These are phyloP conservation scores for Rhizopus delemar DNA, from an alignment of 371 early-diverging fungal species.

Conservation along the genomic window DNA sequence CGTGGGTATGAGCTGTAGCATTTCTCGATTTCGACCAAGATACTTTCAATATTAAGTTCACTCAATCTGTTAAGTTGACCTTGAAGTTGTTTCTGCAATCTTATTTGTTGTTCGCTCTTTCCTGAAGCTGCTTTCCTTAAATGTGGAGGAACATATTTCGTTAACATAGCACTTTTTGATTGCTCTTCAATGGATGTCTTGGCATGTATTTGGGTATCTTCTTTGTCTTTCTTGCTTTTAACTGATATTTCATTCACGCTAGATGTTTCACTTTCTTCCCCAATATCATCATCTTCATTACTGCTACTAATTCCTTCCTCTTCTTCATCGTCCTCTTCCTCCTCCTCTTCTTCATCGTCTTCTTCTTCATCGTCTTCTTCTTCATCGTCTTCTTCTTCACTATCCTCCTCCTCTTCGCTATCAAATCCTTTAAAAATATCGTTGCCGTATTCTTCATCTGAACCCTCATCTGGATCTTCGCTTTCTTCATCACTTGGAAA, in stretches of 20 bases:
- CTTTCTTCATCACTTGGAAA: slow-evolving; percentile 25
- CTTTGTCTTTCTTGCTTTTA: slow-evolving; percentile 48
- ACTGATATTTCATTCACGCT: slow-evolving; percentile 26
- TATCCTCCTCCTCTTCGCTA: slow-evolving; percentile 24
- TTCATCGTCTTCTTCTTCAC: slow-evolving; percentile 24
- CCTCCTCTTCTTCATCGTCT: slow-evolving; percentile 27
- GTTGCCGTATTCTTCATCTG: slow-evolving; percentile 14
- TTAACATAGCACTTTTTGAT: slow-evolving; percentile 10
- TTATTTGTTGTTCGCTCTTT: slow-evolving; percentile 62
- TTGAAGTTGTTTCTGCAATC: slow-evolving; percentile 78
- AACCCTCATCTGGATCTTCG: slow-evolving; percentile 1
- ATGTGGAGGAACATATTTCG: slow-evolving; percentile 91
- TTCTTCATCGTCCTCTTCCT: slow-evolving; percentile 30
- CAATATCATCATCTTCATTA: slow-evolving; percentile 31
- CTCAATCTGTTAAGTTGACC: slow-evolving; percentile 89
- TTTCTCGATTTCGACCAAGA: slow-evolving; percentile 77
- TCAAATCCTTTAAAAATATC: slow-evolving; percentile 6
- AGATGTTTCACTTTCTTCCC: slow-evolving; percentile 43
- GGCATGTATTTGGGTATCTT: slow-evolving; percentile 53
- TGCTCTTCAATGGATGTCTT: slow-evolving; percentile 55
- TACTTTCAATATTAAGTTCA: slow-evolving; percentile 89
- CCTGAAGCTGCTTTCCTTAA: slow-evolving; percentile 64
- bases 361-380: slow-evolving; percentile 27
- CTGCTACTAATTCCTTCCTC: slow-evolving; percentile 38
- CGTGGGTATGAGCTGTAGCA: slow-evolving; percentile 79